phyloP scores from a whole-genome alignment of 2,329 filamentous ascomycete genomes.

The Westerdykella aurantiaca region DNA sequence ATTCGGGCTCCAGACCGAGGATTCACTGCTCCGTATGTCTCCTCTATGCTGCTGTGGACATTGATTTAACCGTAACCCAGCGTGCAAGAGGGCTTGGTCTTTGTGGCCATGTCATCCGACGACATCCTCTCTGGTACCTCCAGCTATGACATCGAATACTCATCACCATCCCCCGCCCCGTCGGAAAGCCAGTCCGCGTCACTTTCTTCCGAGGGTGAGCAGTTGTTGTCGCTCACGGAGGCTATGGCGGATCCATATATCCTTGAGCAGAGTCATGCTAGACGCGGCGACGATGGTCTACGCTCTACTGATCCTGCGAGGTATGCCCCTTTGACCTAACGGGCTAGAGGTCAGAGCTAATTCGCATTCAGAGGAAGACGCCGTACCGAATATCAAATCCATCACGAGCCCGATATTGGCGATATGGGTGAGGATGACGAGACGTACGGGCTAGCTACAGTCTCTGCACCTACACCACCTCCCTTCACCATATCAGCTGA shows the following conservation, averaged over 20 bases:
- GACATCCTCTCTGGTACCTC: conserved; percentile 68
- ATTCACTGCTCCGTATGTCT: conserved; percentile 78
- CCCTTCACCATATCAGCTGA: conserved; percentile 39
- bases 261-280: conserved; percentile 23
- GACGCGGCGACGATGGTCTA: conserved; percentile 7
- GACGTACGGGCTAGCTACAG: not conserved
- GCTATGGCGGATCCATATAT: conserved; percentile 31
- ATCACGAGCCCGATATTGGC: too few relatives aligned
- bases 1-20: conserved; percentile 78
- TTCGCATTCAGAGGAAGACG: too few relatives aligned
- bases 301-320: too few relatives aligned
- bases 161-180: conserved; percentile 20
- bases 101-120: conserved; percentile 78
- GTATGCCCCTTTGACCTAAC: too few relatives aligned
- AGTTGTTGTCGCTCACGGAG: conserved; percentile 31
- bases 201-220: conserved; percentile 15
- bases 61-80: conserved; percentile 45
- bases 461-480: conserved; percentile 35
- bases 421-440: too few relatives aligned
- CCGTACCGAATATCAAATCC: too few relatives aligned
- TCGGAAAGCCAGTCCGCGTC: conserved; percentile 4
- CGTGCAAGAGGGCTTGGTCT: conserved; percentile 86
- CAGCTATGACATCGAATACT: conserved; percentile 65
- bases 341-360: too few relatives aligned
- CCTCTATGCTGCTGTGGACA: conserved; percentile 4